Evolutionary conservation across 768 basidiomycete species (phyloP), one percentile per base, ranked within the genome.

Genomic region (Kwoniella sp.): DNA sequence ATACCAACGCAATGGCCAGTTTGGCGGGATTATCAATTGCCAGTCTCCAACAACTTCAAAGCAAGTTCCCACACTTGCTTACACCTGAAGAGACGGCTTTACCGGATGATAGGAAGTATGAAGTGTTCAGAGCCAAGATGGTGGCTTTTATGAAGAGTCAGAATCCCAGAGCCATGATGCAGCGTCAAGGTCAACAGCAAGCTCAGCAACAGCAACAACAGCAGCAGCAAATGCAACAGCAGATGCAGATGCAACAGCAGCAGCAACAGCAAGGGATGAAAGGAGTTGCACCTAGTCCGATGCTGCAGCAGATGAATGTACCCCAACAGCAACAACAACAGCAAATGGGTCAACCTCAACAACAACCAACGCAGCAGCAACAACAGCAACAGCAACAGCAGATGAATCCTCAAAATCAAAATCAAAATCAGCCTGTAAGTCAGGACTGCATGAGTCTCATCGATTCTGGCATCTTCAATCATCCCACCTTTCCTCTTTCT

Each of bases 41-140:
- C 22, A 64, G 64, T 36, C 37, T 63, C 50, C 55, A 55, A 17
- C 54, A 50, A 25, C 54, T 73, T 12, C 65, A 71, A 53, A n/a
- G 21, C 2, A 67, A 63, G 17, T 67, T 67, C 40, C 69, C 72
- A 6, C 37, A 51, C 22, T 7, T 74, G 10, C 55, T 74, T 17
- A 52, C 48, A 9, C 57, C 64, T 13, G 60, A 30, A 10, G 72
- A 74, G 46, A 54, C 58, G 22, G 24, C 33, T 10, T 44, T 72
- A 21, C 68, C 70, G 2, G 58, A 62, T 8, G 55, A 64, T 13
- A 48, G 58, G 46, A n/a, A 58, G 49, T 55, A 64, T 24, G 57
- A 62, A n/a, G 21, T 69, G 24, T 55, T 69, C 22, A 29, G 50
- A 15, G 30, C 30, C n/a, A 65, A 60, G 57, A 52, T 69, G 50